Evolutionary conservation across 495 filamentous ascomycete genomes (phyloP).

Genomic region (Trichoderma erinaceum): DNA sequence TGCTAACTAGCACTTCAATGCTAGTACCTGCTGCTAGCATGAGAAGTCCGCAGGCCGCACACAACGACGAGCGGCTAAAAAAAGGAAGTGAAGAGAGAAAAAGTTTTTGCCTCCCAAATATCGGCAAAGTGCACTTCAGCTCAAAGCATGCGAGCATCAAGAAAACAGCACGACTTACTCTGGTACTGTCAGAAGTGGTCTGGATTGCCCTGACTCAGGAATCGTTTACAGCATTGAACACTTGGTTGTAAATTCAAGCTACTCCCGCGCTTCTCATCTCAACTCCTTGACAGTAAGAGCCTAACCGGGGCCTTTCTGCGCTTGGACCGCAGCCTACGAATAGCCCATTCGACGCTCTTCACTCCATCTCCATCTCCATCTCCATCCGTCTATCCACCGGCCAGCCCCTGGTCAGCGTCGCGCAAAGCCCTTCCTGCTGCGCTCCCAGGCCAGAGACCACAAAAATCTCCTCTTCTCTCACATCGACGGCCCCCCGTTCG

Average conservation of each 20-base stretch:
- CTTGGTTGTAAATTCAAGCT: too few relatives aligned
- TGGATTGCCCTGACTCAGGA: too few relatives aligned
- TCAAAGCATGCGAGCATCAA: neutral
- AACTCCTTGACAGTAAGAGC: neutral
- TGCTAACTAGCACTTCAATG: neutral
- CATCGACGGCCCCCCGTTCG: neutral
- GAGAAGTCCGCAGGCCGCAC: neutral
- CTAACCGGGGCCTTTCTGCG: neutral
- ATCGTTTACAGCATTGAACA: too few relatives aligned
- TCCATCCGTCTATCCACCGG: neutral
- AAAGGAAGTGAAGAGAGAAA: neutral
- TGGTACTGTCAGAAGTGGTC: neutral
- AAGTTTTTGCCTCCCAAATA: constrained; percentile 4
- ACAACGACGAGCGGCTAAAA: neutral
- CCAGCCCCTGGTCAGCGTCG: constrained; percentile 8
- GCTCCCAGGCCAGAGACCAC: neutral
- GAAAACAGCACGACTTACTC: neutral
- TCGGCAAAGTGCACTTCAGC: neutral
- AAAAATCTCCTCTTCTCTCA: neutral
- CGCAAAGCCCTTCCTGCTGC: constrained; percentile 8
- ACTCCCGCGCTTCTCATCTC: neutral
- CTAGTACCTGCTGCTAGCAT: neutral
- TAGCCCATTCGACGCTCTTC: neutral
- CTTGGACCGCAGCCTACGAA: neutral
- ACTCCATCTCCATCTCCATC: constrained; percentile 3